Percentiles rank a stretch among this genome's conserved stretches.
These are phyloP conservation scores for Singerocomus rubriflavus DNA, from an alignment of 1,284 basidiomycete species.

Conservation along the genomic window DNA sequence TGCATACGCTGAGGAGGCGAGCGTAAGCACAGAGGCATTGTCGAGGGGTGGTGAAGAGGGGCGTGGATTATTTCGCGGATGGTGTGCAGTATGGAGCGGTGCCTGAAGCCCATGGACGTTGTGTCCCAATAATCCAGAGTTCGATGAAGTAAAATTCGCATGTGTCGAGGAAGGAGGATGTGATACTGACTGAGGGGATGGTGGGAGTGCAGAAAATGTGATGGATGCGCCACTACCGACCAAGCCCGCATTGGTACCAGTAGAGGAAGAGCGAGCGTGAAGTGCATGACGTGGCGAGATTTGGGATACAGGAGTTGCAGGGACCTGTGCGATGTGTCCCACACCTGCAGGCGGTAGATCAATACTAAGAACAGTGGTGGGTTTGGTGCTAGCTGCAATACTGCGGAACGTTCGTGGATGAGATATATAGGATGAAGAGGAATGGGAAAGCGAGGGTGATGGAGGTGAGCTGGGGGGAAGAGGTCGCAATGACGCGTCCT, in stretches of 20 bases:
- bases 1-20: slow-evolving; percentile 89
- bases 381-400: slow-evolving; percentile 89
- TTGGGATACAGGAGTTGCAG: slow-evolving; percentile 53
- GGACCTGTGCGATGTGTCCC: slow-evolving; percentile 89
- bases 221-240: slow-evolving; percentile 54
- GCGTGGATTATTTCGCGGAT: slow-evolving; percentile 92
- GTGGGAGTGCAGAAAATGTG: slow-evolving; percentile 66
- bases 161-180: slow-evolving; percentile 45
- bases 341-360: slow-evolving; percentile 76
- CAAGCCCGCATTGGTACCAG: slow-evolving; percentile 42
- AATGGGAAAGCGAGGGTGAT: slow-evolving; percentile 78
- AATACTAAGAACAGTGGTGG: slow-evolving; percentile 88
- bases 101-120: slow-evolving; percentile 54
- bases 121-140: slow-evolving; percentile 23
- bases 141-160: slow-evolving; percentile 28
- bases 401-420: slow-evolving; percentile 77
- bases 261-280: slow-evolving; percentile 59
- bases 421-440: slow-evolving; percentile 75
- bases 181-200: slow-evolving; percentile 45
- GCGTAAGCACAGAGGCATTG: slow-evolving; percentile 88
- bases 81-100: slow-evolving; percentile 85
- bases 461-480: slow-evolving; percentile 82
- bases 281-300: slow-evolving; percentile 43
- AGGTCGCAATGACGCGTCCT: slow-evolving; percentile 85
- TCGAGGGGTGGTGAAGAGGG: slow-evolving; percentile 87